phyloP scores from a whole-genome alignment of 2,329 filamentous ascomycete species.

The Penicillium olsonii region DNA sequence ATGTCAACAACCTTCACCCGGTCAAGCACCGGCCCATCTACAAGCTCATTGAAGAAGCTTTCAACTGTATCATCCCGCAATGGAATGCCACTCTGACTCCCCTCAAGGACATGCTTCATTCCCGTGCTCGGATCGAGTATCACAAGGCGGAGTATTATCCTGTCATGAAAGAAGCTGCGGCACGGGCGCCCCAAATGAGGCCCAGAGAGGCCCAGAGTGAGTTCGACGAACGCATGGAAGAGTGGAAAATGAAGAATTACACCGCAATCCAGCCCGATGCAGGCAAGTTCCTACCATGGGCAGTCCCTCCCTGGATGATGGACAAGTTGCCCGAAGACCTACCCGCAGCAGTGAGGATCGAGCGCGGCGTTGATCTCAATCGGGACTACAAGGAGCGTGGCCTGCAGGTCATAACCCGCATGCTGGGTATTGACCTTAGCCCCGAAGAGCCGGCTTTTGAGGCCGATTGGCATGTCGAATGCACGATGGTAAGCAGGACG shows the following conservation, averaged over 20 bases:
- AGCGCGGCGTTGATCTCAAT: slow-evolving; percentile 32
- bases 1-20: slow-evolving; percentile 52
- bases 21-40: slow-evolving; percentile 37
- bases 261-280: slow-evolving; percentile 30
- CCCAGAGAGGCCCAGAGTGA: slow-evolving; percentile 23
- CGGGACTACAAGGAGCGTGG: slow-evolving; percentile 44
- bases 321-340: slow-evolving; percentile 27
- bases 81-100: slow-evolving; percentile 33
- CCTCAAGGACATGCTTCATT: slow-evolving; percentile 34
- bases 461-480: slow-evolving; percentile 53
- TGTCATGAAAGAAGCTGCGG: slow-evolving; percentile 20
- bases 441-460: slow-evolving; percentile 59
- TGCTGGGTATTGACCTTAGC: slow-evolving; percentile 60
- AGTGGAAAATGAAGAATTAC: slow-evolving; percentile 28
- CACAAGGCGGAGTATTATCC: slow-evolving; percentile 31
- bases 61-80: slow-evolving; percentile 31
- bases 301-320: slow-evolving; percentile 32
- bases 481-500: slow-evolving; percentile 38
- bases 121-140: slow-evolving; percentile 34
- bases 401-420: slow-evolving; percentile 65
- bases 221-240: slow-evolving; percentile 25
- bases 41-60: slow-evolving; percentile 37
- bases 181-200: slow-evolving; percentile 15
- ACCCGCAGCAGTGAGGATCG: slow-evolving; percentile 27
- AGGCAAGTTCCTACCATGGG: slow-evolving; percentile 31